Evolutionary conservation across 768 basidiomycete genomes (phyloP).

Genomic region (Hypholoma fasciculare): DNA sequence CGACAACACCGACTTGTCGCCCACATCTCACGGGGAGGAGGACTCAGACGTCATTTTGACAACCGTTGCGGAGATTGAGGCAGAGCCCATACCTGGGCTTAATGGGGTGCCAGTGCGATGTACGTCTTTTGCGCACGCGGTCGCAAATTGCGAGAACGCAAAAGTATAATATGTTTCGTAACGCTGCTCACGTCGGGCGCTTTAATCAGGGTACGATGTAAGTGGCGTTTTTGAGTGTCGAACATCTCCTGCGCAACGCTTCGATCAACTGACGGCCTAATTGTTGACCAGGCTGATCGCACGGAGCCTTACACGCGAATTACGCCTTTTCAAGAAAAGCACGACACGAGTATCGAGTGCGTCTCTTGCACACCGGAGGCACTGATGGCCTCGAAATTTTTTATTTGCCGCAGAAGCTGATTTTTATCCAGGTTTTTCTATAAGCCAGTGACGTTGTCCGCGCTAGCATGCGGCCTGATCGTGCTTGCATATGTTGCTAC

Average conservation of each 20-base stretch:
- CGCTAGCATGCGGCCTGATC: conserved; percentile 64
- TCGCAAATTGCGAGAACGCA: conserved; percentile 13
- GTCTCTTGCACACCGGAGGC: conserved; percentile 23
- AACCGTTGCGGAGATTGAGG: conserved; percentile 54
- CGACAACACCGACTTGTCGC: conserved; percentile 40
- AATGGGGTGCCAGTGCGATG: conserved; percentile 79
- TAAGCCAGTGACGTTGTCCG: conserved; percentile 79
- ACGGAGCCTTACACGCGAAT: conserved; percentile 84
- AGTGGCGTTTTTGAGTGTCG: conserved; percentile 33
- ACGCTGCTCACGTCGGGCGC: conserved; percentile 13
- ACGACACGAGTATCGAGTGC: conserved; percentile 83
- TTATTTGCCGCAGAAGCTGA: not conserved
- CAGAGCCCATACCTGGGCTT: conserved; percentile 73
- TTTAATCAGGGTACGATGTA: conserved; percentile 78
- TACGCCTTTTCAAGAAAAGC: conserved; percentile 78
- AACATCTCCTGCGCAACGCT: conserved; percentile 17
- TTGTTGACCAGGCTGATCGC: conserved; percentile 65
- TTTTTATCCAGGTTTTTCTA: conserved; percentile 72
- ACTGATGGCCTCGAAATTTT: too few species aligned
- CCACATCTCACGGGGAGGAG: conserved; percentile 59
- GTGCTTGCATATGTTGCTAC: conserved; percentile 81
- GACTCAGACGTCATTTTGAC: conserved; percentile 61
- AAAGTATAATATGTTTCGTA: conserved; percentile 12
- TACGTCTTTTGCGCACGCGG: conserved; percentile 41
- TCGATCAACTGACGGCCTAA: conserved; percentile 7